Evolutionary conservation across 208 protist genomes (phyloP).

Genomic region (Trichomonas gallinae): DNA sequence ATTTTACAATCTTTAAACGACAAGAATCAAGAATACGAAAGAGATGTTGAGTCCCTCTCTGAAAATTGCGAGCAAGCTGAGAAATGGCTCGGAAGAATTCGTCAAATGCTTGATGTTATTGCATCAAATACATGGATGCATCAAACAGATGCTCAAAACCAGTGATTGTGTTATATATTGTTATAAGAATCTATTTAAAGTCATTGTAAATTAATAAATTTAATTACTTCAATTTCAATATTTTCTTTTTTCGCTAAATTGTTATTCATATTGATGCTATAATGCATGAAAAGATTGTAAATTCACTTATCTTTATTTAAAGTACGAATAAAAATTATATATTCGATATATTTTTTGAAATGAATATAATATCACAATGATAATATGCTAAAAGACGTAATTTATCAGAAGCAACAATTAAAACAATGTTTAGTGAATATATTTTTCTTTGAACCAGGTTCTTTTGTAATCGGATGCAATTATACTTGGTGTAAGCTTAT

Average conservation of each 20-base stretch:
- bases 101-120: slow-evolving; percentile 17
- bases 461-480: neutral
- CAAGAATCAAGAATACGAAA: neutral
- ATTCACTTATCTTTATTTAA: too few species aligned
- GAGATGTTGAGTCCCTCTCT: neutral
- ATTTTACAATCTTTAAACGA: neutral
- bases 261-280: too few species aligned
- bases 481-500: neutral
- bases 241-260: too few species aligned
- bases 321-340: too few species aligned
- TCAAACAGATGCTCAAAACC: neutral
- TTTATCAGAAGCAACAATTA: too few species aligned
- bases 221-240: too few species aligned
- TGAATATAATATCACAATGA: too few species aligned
- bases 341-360: too few species aligned
- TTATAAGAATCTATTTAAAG: too few species aligned
- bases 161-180: neutral
- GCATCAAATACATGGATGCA: neutral
- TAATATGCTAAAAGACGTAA: too few species aligned
- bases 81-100: neutral
- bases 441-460: neutral
- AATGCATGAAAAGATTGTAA: too few species aligned
- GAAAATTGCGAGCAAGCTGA: neutral
- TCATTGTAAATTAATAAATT: too few species aligned
- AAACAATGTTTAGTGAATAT: neutral